phyloP scores from a whole-genome alignment of 208 protist species.

The Herpetomonas muscarum region DNA sequence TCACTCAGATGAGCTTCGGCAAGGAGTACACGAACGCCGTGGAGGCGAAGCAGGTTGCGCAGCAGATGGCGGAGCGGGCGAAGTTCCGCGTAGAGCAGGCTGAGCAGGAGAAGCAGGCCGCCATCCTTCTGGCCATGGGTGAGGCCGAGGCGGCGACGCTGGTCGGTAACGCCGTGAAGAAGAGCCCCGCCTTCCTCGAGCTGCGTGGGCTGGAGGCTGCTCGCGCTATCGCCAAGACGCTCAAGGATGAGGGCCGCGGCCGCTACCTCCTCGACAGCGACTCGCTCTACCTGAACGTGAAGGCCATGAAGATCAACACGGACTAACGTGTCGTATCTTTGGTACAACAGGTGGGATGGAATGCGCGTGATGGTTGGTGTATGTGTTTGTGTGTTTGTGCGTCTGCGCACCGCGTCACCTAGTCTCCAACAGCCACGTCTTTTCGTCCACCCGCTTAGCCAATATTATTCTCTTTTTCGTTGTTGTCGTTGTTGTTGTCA shows the following conservation, averaged over 20 bases:
- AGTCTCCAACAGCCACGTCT: no score
- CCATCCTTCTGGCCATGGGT: conserved; percentile 91
- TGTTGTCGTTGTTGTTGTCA: no score
- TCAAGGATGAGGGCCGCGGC: conserved; percentile 66
- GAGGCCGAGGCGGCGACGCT: conserved; percentile 90
- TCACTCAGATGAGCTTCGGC: conserved; percentile 96
- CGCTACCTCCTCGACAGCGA: conserved; percentile 83
- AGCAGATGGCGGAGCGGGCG: conserved; percentile 95
- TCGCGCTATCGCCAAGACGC: conserved; percentile 82
- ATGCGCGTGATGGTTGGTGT: no score
- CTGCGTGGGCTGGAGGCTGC: conserved; percentile 92
- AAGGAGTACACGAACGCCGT: conserved; percentile 95
- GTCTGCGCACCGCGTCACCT: no score
- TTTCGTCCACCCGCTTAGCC: no score
- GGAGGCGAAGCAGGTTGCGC: conserved; percentile 95
- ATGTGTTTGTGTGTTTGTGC: no score
- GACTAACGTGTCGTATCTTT: no score
- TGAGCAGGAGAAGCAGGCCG: conserved; percentile 92
- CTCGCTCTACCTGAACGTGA: conserved; percentile 74
- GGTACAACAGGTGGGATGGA: no score
- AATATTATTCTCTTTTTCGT: no score
- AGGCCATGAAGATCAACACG: conserved; percentile 32
- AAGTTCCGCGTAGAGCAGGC: conserved; percentile 94
- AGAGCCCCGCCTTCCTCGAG: conserved; percentile 90
- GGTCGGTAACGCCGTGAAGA: conserved; percentile 85